phyloP scores from a whole-genome alignment of 208 protist species.

The Acanthamoeba sp. region DNA sequence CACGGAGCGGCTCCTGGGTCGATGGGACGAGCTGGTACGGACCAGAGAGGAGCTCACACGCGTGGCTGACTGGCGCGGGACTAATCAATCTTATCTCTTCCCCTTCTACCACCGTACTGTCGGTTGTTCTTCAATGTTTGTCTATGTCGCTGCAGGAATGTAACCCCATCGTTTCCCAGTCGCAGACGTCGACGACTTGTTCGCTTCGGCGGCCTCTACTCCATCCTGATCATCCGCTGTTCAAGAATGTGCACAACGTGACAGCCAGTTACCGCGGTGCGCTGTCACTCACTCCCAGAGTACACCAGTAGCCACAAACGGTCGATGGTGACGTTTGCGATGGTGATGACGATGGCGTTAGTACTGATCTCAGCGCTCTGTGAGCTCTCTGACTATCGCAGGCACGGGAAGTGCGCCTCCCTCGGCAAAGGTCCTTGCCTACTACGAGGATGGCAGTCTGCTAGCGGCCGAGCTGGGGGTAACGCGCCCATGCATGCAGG shows the following conservation, averaged over 20 bases:
- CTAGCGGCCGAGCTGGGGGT: not conserved
- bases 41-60: not conserved
- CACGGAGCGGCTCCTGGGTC: not conserved
- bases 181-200: not conserved
- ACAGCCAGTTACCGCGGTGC: constrained; percentile 22
- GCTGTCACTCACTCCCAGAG: no score
- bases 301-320: not conserved
- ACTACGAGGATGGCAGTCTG: constrained; percentile 13
- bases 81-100: no score
- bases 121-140: not conserved
- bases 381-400: not conserved
- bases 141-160: not conserved
- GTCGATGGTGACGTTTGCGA: not conserved
- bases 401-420: not conserved
- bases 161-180: not conserved
- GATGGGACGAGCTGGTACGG: constrained; percentile 34
- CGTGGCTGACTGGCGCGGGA: no score
- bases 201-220: not conserved
- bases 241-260: not conserved
- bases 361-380: not conserved
- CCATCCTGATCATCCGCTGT: not conserved
- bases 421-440: not conserved
- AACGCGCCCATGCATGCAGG: no score
- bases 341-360: not conserved
- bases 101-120: not conserved